phyloP scores from a whole-genome alignment of 2,329 filamentous ascomycete species.

The Diaporthe velutina region DNA sequence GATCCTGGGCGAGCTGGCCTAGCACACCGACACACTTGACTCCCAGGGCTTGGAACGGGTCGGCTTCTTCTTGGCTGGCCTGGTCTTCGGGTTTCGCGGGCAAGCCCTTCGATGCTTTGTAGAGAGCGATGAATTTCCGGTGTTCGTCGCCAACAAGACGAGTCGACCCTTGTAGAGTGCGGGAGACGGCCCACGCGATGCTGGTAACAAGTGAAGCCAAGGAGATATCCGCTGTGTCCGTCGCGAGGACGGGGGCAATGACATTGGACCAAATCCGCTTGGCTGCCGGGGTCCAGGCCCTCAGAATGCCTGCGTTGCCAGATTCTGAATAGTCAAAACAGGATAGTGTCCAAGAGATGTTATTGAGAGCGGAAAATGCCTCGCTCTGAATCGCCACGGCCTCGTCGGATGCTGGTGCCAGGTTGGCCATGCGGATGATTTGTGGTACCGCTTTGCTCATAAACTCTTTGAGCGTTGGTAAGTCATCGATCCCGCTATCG shows the following conservation, averaged over 20 bases:
- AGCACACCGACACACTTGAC: slow-evolving; percentile 77
- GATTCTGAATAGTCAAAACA: slow-evolving; percentile 69
- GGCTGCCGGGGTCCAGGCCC: slow-evolving; percentile 66
- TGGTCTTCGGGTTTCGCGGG: slow-evolving; percentile 35
- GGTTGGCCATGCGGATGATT: slow-evolving; percentile 61
- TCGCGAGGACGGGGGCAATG: slow-evolving; percentile 68
- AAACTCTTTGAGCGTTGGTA: slow-evolving; percentile 66
- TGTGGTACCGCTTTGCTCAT: slow-evolving; percentile 61
- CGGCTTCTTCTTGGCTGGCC: slow-evolving; percentile 51
- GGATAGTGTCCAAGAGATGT: slow-evolving; percentile 76
- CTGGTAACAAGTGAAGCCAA: slow-evolving; percentile 74
- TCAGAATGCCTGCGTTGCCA: slow-evolving; percentile 64
- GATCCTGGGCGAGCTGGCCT: slow-evolving; percentile 71
- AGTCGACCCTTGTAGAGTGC: slow-evolving; percentile 63
- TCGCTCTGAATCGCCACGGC: slow-evolving; percentile 61
- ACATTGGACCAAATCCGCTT: slow-evolving; percentile 69
- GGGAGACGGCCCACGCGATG: slow-evolving; percentile 75
- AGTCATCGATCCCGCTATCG: slow-evolving; percentile 60
- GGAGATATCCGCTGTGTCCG: slow-evolving; percentile 71
- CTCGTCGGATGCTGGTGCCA: slow-evolving; percentile 56
- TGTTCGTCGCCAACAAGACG: slow-evolving; percentile 67
- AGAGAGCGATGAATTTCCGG: slow-evolving; percentile 74
- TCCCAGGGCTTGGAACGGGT: slow-evolving; percentile 72
- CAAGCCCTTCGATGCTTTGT: slow-evolving; percentile 67
- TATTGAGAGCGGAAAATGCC: slow-evolving; percentile 73